A percentile compares a stretch with the other conserved stretches of the same genome.
phyloP scores from a whole-genome alignment of 257 asterid genomes.

The Nicotiana noctiflora region DNA sequence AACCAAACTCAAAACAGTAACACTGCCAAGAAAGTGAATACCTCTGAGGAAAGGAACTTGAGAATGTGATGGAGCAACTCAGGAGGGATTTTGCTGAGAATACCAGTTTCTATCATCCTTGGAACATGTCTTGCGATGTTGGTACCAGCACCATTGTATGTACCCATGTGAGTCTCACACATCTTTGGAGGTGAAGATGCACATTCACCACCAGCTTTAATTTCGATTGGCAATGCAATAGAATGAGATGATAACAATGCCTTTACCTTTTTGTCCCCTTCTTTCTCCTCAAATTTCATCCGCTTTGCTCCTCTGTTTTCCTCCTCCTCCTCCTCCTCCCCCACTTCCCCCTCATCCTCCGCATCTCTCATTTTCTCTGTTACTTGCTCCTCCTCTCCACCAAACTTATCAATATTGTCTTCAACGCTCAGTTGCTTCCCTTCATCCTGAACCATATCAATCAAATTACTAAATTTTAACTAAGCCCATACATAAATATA shows the following conservation, averaged over 20 bases:
- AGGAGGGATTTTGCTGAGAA: slow-evolving; percentile 56
- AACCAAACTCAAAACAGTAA: neutral
- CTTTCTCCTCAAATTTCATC: slow-evolving; percentile 36
- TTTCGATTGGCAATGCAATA: slow-evolving; percentile 6
- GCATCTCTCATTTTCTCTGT: neutral
- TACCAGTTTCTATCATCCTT: slow-evolving; percentile 44
- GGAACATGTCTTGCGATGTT: slow-evolving; percentile 20
- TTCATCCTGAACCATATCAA: slow-evolving; percentile 8
- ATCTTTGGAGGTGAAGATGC: slow-evolving; percentile 25
- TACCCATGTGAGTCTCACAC: slow-evolving; percentile 12
- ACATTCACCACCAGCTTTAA: neutral
- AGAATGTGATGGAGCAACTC: slow-evolving; percentile 64
- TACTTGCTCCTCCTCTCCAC: slow-evolving; percentile 7
- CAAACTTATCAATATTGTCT: slow-evolving; percentile 9
- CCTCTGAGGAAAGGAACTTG: slow-evolving; percentile 83
- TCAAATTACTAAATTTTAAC: neutral
- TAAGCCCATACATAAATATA: neutral
- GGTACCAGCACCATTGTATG: slow-evolving; percentile 16
- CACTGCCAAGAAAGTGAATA: slow-evolving; percentile 5
- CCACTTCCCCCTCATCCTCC: neutral
- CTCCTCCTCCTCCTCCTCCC: slow-evolving; percentile 14
- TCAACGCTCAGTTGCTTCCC: slow-evolving; percentile 2
- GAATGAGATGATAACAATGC: slow-evolving; percentile 24
- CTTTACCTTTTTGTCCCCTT: slow-evolving; percentile 17
- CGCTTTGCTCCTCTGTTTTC: slow-evolving; percentile 40